These are phyloP conservation scores for Guillardia theta DNA, from an alignment of 78 protist species.

Conservation along the genomic window DNA sequence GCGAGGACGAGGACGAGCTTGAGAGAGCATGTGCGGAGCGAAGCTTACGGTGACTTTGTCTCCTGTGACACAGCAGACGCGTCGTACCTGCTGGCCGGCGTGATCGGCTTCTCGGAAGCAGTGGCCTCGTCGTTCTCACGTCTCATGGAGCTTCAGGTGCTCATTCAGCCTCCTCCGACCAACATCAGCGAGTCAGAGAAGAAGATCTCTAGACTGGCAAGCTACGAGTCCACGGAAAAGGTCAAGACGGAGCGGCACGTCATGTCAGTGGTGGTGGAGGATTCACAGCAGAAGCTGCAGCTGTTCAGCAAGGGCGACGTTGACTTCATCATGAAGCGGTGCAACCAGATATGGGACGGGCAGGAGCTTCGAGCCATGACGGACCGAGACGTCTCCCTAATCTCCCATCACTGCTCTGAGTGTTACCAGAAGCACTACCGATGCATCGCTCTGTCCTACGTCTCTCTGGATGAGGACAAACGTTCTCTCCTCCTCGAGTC, in stretches of 20 bases:
- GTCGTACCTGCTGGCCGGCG: neutral
- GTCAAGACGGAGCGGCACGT: neutral
- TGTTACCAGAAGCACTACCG: neutral
- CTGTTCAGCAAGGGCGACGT: slow-evolving; percentile 19
- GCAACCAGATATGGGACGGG: neutral
- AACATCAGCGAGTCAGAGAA: too few relatives aligned
- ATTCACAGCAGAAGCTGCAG: neutral
- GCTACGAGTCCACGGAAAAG: neutral
- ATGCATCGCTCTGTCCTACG: neutral
- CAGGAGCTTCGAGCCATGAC: neutral
- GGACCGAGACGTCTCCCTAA: neutral
- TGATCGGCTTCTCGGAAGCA: neutral
- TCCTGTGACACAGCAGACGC: neutral
- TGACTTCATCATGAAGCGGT: neutral
- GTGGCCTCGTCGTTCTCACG: neutral
- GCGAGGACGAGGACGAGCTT: neutral
- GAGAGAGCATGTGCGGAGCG: neutral
- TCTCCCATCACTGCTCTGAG: neutral
- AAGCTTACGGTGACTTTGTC: neutral
- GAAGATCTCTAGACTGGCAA: neutral
- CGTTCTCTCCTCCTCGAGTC: neutral
- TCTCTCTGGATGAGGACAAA: neutral
- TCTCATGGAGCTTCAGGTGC: neutral
- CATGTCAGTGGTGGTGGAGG: neutral
- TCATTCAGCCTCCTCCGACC: neutral